Conservation (phyloP, 768 basidiomycete species). For the Xanthoconium purpureum region DNA sequence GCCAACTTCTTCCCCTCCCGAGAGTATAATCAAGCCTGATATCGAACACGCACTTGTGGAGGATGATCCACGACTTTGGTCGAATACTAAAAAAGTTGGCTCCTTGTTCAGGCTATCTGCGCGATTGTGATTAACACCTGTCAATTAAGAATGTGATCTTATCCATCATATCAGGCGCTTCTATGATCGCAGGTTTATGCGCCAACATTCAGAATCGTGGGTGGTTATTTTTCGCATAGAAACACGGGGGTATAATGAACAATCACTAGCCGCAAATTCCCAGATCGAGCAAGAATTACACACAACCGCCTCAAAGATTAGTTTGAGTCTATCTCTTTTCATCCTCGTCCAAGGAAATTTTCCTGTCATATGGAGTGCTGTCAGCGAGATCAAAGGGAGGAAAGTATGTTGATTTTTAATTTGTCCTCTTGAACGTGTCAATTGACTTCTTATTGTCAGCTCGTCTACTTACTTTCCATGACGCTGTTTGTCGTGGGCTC, state of each 20-base stretch:
- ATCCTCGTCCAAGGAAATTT: slow-evolving; percentile 67
- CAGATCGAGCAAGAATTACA: slow-evolving; percentile 61
- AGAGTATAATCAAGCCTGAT: slow-evolving; percentile 19
- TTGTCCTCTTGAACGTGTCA: neutral
- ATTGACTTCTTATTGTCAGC: slow-evolving; percentile 26
- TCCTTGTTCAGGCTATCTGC: neutral
- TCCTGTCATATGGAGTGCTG: slow-evolving; percentile 31
- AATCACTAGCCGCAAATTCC: slow-evolving; percentile 56
- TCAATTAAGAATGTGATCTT: slow-evolving; percentile 23
- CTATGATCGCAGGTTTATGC: slow-evolving; percentile 29
- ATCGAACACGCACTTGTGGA: slow-evolving; percentile 44
- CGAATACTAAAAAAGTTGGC: slow-evolving; percentile 51
- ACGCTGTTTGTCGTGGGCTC: slow-evolving; percentile 54
- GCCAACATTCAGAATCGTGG: slow-evolving; percentile 32
- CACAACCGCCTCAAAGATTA: slow-evolving; percentile 60
- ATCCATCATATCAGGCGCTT: slow-evolving; percentile 26
- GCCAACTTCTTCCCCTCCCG: neutral
- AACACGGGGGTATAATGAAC: neutral
- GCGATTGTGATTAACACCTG: neutral
- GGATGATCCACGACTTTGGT: slow-evolving; percentile 66
- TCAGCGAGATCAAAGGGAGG: slow-evolving; percentile 62
- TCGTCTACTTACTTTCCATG: slow-evolving; percentile 55
- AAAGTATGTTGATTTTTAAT: slow-evolving; percentile 53
- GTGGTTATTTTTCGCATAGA: neutral
- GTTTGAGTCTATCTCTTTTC: slow-evolving; percentile 66